phyloP scores from a whole-genome alignment of 257 asterid species.

The Forsythia viridissima region DNA sequence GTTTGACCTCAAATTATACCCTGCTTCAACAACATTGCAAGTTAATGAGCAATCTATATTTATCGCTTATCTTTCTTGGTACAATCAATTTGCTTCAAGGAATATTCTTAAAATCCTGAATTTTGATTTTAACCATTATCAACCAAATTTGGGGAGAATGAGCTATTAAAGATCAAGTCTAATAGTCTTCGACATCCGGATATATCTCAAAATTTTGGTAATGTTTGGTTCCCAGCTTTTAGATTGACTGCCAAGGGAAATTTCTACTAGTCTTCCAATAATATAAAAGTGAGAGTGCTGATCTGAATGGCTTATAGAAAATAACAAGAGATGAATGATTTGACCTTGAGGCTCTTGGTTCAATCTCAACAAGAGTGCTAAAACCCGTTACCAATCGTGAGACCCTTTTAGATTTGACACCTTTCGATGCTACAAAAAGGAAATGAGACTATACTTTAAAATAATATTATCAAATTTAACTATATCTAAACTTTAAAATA shows the following conservation, averaged over 20 bases:
- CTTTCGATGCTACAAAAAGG: not conserved
- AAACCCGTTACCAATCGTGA: not conserved
- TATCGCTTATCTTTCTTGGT: not conserved
- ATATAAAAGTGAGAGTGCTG: not conserved
- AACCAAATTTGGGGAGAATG: constrained; percentile 51
- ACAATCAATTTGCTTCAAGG: not conserved
- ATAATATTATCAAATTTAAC: too few relatives aligned
- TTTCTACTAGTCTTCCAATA: not conserved
- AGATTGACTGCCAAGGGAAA: not conserved
- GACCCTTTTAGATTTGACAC: not conserved
- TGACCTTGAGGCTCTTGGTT: not conserved
- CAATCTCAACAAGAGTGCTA: not conserved
- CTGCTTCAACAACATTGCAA: constrained; percentile 70
- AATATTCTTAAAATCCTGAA: not conserved
- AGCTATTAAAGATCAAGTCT: constrained; percentile 32
- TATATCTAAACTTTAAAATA: too few relatives aligned
- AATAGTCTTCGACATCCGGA: constrained; percentile 31
- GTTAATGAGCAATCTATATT: constrained; percentile 44
- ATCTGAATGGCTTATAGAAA: not conserved
- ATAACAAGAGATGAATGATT: not conserved
- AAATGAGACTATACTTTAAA: too few relatives aligned
- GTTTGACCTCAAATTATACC: constrained; percentile 63
- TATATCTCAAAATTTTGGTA: constrained; percentile 31
- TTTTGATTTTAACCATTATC: not conserved
- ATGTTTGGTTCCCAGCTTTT: constrained; percentile 18